Percentiles rank a stretch among this genome's conserved stretches.
These are phyloP conservation scores for Biscutella laevigata DNA, from an alignment of 441 rosid species.

Conservation along the genomic window DNA sequence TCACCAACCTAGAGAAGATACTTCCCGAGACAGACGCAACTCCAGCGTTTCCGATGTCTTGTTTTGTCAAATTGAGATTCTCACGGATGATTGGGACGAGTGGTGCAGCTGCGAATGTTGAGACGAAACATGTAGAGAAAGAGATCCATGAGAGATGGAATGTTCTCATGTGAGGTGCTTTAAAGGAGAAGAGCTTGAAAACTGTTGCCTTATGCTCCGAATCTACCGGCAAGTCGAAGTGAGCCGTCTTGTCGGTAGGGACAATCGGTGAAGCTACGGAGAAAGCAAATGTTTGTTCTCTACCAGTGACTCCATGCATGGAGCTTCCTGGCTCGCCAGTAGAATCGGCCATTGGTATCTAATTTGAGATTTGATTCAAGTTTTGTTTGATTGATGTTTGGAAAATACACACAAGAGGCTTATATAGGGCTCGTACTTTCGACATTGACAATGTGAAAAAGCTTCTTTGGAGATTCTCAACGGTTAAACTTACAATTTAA, in stretches of 20 bases:
- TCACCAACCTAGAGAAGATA: slow-evolving; percentile 67
- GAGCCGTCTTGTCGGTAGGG: slow-evolving; percentile 48
- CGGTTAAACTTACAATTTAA: slow-evolving; percentile 24
- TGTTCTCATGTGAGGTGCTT: slow-evolving; percentile 72
- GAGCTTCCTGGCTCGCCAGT: slow-evolving; percentile 68
- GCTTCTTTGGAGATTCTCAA: slow-evolving; percentile 41
- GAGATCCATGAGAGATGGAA: slow-evolving; percentile 86
- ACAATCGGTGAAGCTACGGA: slow-evolving; percentile 53
- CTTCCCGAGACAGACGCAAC: slow-evolving; percentile 79
- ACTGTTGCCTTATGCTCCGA: slow-evolving; percentile 59
- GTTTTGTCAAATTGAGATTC: slow-evolving; percentile 53
- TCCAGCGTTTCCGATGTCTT: slow-evolving; percentile 67
- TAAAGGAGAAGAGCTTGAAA: slow-evolving; percentile 58
- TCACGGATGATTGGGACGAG: slow-evolving; percentile 74
- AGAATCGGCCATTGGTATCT: slow-evolving; percentile 30
- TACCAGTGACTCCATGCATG: slow-evolving; percentile 82
- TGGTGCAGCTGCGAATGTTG: slow-evolving; percentile 83
- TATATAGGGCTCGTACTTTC: slow-evolving; percentile 28
- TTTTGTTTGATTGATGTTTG: slow-evolving; percentile 8
- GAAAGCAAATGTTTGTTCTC: slow-evolving; percentile 52
- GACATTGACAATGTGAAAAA: slow-evolving; percentile 32
- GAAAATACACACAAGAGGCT: not conserved
- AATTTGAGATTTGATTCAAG: not conserved
- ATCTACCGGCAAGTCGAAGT: slow-evolving; percentile 57
- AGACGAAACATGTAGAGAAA: slow-evolving; percentile 68